phyloP scores from a whole-genome alignment of 805 yeast species.

The Yamadazyma takamatsuzukensis region DNA sequence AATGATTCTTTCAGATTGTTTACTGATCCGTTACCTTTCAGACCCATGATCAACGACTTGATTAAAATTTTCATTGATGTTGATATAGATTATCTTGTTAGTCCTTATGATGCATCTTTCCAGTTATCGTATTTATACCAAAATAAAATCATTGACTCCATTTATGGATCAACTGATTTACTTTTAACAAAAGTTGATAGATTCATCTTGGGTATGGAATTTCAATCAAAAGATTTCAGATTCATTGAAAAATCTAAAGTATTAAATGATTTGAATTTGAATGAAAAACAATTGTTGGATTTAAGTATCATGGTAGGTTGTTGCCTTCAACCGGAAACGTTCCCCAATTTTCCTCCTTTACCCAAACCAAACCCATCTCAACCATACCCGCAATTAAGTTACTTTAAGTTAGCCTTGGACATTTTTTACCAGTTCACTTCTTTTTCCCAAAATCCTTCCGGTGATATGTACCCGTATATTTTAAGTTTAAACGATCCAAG shows the following conservation, averaged over 20 bases:
- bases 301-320: constrained; percentile 77
- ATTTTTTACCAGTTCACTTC: constrained; percentile 31
- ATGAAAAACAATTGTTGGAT: constrained; percentile 69
- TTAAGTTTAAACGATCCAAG: constrained; percentile 44
- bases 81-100: constrained; percentile 62
- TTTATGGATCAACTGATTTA: constrained; percentile 82
- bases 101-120: constrained; percentile 79
- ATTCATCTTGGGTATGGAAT: constrained; percentile 70
- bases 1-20: constrained; percentile 51
- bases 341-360: constrained; percentile 49
- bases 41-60: constrained; percentile 53
- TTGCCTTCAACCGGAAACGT: constrained; percentile 61
- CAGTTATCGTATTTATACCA: constrained; percentile 73
- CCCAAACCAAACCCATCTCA: constrained; percentile 39
- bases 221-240: constrained; percentile 60
- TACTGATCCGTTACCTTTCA: constrained; percentile 46
- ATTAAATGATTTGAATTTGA: constrained; percentile 55
- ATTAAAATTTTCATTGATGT: constrained; percentile 53
- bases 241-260: constrained; percentile 59
- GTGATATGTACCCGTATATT: constrained; percentile 43
- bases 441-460: constrained; percentile 17
- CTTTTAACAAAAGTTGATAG: constrained; percentile 63
- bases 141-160: constrained; percentile 58
- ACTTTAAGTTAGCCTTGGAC: constrained; percentile 39
- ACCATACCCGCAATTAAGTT: constrained; percentile 38